Conservation (phyloP, 305 asterid species). For the Plantago coronopus region DNA sequence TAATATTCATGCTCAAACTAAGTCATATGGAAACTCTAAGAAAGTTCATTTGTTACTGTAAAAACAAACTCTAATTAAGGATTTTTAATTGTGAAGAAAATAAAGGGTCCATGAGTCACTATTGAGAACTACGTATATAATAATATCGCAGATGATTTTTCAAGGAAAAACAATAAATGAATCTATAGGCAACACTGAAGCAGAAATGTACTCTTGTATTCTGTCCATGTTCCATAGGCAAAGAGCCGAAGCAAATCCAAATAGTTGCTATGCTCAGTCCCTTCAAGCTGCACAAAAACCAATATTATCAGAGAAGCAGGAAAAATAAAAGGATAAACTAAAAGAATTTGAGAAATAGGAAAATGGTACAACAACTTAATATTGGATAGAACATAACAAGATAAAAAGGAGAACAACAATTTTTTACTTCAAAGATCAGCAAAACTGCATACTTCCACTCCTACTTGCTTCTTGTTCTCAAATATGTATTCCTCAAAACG, state of each 20-base stretch:
- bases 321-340: neutral
- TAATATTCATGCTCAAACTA: neutral
- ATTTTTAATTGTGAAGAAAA: too few species aligned
- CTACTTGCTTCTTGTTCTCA: too few species aligned
- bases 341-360: neutral
- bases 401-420: too few species aligned
- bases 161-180: constrained; percentile 5
- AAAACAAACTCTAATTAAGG: neutral
- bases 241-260: constrained; percentile 78
- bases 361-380: neutral
- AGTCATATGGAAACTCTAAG: neutral
- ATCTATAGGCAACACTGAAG: constrained; percentile 12
- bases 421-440: too few species aligned
- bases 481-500: too few species aligned
- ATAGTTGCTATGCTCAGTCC: constrained; percentile 49
- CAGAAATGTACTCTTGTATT: constrained; percentile 55
- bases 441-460: too few species aligned
- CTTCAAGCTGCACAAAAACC: constrained; percentile 63
- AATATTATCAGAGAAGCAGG: neutral
- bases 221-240: constrained; percentile 95
- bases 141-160: neutral
- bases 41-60: neutral
- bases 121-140: neutral
- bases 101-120: neutral
- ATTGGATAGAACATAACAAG: too few species aligned